These are phyloP conservation scores for Phytophthora cactorum DNA, from an alignment of 352 stramenopile genomes.

Conservation along the genomic window DNA sequence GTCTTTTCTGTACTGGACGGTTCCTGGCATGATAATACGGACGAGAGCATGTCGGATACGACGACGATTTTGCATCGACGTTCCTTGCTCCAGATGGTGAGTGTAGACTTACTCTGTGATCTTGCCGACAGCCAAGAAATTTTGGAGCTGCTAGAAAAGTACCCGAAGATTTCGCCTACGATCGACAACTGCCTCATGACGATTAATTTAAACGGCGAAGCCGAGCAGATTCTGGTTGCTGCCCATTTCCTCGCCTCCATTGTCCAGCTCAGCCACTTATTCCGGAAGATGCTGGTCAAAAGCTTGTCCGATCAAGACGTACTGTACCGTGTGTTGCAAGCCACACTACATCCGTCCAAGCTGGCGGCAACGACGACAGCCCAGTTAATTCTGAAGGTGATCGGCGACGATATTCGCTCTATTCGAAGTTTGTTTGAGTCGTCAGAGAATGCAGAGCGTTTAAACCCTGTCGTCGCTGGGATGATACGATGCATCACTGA, in stretches of 20 bases:
- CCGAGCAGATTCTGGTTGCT: constrained; percentile 61
- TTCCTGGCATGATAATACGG: constrained; percentile 44
- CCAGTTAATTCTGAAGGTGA: constrained; percentile 64
- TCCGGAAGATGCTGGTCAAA: constrained; percentile 65
- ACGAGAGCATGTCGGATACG: constrained; percentile 33
- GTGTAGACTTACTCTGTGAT: constrained; percentile 75
- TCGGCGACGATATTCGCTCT: constrained; percentile 63
- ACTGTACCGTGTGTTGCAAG: constrained; percentile 73
- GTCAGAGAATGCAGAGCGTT: constrained; percentile 36
- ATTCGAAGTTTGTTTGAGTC: constrained; percentile 58
- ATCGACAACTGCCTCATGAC: constrained; percentile 63
- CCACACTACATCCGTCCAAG: constrained; percentile 73
- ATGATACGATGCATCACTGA: constrained; percentile 72
- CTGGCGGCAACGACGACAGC: constrained; percentile 56
- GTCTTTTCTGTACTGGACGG: constrained; percentile 76
- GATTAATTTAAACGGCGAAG: constrained; percentile 75
- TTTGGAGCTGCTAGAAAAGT: constrained; percentile 53
- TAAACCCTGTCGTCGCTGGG: constrained; percentile 57
- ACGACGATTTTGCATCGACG: constrained; percentile 45
- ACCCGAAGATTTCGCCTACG: constrained; percentile 50
- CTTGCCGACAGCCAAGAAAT: constrained; percentile 66
- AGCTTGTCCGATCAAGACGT: constrained; percentile 61
- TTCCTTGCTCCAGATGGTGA: constrained; percentile 58
- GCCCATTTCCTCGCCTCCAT: constrained; percentile 69
- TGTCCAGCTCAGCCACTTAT: constrained; percentile 58